Base-by-base conservation (phyloP, 1,284 basidiomycete species). In the Ustilago tritici region DNA sequence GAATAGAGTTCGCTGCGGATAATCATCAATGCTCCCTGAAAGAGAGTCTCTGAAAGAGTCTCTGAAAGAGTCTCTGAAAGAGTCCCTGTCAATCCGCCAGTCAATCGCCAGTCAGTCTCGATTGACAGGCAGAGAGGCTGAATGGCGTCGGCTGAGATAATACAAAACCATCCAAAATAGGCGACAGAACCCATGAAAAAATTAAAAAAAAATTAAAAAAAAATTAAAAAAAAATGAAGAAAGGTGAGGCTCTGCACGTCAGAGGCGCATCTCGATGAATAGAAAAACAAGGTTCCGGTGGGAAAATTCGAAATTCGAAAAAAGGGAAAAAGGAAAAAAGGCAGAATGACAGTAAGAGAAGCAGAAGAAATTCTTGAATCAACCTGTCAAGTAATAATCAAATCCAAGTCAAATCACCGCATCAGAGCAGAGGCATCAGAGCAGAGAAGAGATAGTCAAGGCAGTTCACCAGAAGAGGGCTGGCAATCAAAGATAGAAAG, bases 231-330 rank as follows among this genome's bases (percentile, higher is more conserved):
- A 14, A 40, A 6, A 40, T 1, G 32, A 46, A 7, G 12, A 41
- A 19, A 46, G 10, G 10, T 8, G 17, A 19, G 43, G 43, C 43
- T 46, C n/a, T 46, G 43, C 19, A 46, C 57, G 57, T 59, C 57
- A 59, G 57, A 59, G 57, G 57, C 57, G 57, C 57, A 23, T 4
- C 6, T 46, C 36, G 41, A 43, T 56, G 55, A 32, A 46, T 23
- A 23, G 23, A 57, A 36, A 47, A 46, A 32, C 56, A 57, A 57
- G 43, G 41, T 57, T 47, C 23, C 2, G 38, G 28, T 19, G 55
- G 28, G 53, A 38, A 36, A 35, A 23, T 23, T 23, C 23, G 23
- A 23, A 23, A 19, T 23, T 34, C 17, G n/a, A 11, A 2, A 12
- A 38, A 4, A 41, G 19, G 23, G 38, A 41, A 17, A 31, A n/a